phyloP scores from a whole-genome alignment of 1,284 basidiomycete genomes.

The Schizopora paradoxa region DNA sequence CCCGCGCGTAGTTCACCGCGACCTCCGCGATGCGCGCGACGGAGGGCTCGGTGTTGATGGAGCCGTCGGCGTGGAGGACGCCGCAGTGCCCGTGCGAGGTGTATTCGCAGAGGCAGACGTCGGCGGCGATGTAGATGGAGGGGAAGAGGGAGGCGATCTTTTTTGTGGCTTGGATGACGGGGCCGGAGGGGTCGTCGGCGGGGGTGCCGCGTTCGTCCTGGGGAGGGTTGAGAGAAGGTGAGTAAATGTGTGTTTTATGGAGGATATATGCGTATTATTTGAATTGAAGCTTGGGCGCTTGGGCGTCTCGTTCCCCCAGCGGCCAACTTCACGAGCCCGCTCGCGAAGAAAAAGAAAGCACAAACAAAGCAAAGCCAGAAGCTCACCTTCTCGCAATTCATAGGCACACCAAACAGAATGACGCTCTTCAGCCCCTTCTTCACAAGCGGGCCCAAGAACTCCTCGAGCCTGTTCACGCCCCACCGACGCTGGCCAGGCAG shows the following conservation, averaged over 20 bases:
- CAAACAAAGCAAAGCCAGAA: not conserved
- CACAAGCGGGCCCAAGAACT: slow-evolving; percentile 83
- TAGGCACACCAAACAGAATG: slow-evolving; percentile 94
- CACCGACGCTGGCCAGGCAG: slow-evolving; percentile 88
- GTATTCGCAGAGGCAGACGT: slow-evolving; percentile 99
- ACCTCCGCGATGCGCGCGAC: slow-evolving; percentile 88
- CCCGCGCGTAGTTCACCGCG: slow-evolving; percentile 87
- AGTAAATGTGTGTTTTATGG: no score
- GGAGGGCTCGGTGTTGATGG: slow-evolving; percentile 71
- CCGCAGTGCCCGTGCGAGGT: slow-evolving; percentile 98
- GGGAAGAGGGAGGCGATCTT: slow-evolving; percentile 79
- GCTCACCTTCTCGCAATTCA: slow-evolving; percentile 76
- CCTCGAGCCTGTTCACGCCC: slow-evolving; percentile 91
- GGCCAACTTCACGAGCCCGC: no score
- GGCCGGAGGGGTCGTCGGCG: slow-evolving; percentile 87
- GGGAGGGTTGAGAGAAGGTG: no score
- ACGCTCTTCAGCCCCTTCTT: slow-evolving; percentile 88
- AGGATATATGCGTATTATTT: no score
- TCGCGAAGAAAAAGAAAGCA: no score
- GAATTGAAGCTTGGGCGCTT: no score
- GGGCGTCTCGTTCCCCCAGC: no score
- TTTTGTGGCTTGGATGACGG: slow-evolving; percentile 89
- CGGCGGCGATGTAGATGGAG: slow-evolving; percentile 80
- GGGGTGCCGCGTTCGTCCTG: slow-evolving; percentile 82
- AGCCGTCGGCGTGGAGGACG: slow-evolving; percentile 66